Percentiles rank a stretch among this genome's conserved stretches.
These are phyloP conservation scores for Calonectria pseudoreteaudii DNA, from an alignment of 2,329 filamentous ascomycete species.

Conservation along the genomic window DNA sequence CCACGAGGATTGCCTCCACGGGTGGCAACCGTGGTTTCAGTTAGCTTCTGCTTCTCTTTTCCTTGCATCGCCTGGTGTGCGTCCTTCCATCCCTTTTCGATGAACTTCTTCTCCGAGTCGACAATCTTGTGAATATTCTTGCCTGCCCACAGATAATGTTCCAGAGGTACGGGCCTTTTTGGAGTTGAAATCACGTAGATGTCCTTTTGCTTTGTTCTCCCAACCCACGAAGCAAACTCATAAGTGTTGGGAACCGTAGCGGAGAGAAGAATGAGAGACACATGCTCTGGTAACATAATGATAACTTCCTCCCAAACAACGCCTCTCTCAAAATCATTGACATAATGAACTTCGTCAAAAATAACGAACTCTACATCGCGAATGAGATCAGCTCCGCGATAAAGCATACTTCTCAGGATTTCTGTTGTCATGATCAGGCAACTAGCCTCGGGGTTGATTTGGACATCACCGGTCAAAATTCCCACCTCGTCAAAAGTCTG, in stretches of 20 bases:
- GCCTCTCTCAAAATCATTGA: conserved; percentile 94
- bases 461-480: conserved; percentile 96
- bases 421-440: conserved; percentile 99
- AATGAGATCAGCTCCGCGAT: conserved; percentile 94
- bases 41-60: conserved; percentile 77
- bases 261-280: conserved; percentile 93
- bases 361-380: conserved; percentile 98
- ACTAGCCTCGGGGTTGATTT: conserved; percentile 97
- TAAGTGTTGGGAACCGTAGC: conserved; percentile 98
- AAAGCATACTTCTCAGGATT: conserved; percentile 97
- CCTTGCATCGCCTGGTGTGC: conserved; percentile 86
- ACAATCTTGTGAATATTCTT: conserved; percentile 97
- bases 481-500: conserved; percentile 94
- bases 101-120: conserved; percentile 89
- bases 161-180: conserved; percentile 92
- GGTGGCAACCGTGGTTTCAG: conserved; percentile 48
- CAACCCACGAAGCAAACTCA: conserved; percentile 98
- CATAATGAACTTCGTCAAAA: conserved; percentile 98
- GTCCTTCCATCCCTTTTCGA: conserved; percentile 95
- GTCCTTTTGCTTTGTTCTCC: conserved; percentile 96
- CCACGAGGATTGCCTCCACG: conserved; percentile 54
- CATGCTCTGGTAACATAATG: conserved; percentile 98
- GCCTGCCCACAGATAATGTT: conserved; percentile 96
- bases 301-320: conserved; percentile 99
- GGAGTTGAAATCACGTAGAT: conserved; percentile 99